These are phyloP conservation scores for Didymellaceae sp. DNA, from an alignment of 2,329 filamentous ascomycete species.

Conservation along the genomic window DNA sequence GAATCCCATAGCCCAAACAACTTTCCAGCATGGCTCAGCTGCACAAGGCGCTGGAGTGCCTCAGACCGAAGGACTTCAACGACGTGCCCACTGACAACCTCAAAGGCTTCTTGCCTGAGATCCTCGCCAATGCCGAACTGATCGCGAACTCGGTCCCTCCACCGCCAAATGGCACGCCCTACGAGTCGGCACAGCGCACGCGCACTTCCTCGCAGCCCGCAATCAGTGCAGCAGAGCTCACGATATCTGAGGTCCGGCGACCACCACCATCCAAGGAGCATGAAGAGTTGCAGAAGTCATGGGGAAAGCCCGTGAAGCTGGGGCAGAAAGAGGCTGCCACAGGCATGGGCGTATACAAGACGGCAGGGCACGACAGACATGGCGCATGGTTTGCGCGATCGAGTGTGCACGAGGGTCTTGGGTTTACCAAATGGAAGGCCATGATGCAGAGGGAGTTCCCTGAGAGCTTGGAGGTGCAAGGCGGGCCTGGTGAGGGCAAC, in stretches of 20 bases:
- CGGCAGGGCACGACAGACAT: conserved; percentile 77
- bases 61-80: conserved; percentile 53
- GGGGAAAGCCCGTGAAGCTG: conserved; percentile 82
- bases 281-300: conserved; percentile 74
- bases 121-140: conserved; percentile 66
- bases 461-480: conserved; percentile 75
- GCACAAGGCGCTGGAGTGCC: conserved; percentile 54
- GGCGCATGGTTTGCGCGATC: conserved; percentile 89
- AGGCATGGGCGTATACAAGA: conserved; percentile 79
- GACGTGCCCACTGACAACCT: conserved; percentile 55
- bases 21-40: conserved; percentile 44
- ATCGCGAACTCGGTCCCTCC: conserved; percentile 79
- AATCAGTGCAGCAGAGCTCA: conserved; percentile 59
- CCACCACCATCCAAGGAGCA: conserved; percentile 60
- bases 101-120: conserved; percentile 47
- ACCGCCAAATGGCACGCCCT: conserved; percentile 54
- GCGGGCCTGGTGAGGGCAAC: conserved; percentile 72
- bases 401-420: conserved; percentile 79
- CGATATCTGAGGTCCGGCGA: conserved; percentile 59
- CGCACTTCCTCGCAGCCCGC: conserved; percentile 63
- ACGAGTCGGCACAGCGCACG: conserved; percentile 59
- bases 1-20: not conserved
- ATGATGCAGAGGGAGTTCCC: conserved; percentile 81
- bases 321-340: conserved; percentile 75
- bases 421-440: conserved; percentile 78